These are phyloP conservation scores for Mortierella sp. DNA, from an alignment of 371 early-diverging fungal genomes.

Conservation along the genomic window DNA sequence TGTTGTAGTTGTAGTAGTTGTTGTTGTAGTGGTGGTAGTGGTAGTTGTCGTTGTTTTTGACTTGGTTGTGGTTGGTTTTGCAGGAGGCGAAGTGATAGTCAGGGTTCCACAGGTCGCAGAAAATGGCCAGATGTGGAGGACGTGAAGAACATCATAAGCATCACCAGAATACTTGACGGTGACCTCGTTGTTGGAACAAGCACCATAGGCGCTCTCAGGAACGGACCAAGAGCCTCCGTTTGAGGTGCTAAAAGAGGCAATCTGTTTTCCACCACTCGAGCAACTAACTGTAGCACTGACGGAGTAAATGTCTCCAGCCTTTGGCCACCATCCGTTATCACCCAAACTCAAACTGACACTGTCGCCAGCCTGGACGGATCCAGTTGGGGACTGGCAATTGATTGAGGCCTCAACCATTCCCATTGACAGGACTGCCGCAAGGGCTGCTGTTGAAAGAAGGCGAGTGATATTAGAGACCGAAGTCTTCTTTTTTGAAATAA, in stretches of 20 bases:
- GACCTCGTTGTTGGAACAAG: conserved; percentile 27
- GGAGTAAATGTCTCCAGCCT: conserved; percentile 22
- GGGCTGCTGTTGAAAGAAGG: conserved; percentile 9
- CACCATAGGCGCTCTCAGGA: conserved; percentile 15
- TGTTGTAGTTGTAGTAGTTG: background rate
- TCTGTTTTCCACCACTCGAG: conserved; percentile 15
- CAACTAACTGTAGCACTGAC: conserved; percentile 33
- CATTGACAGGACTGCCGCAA: conserved; percentile 17
- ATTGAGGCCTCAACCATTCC: conserved; percentile 14
- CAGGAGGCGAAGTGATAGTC: conserved; percentile 19
- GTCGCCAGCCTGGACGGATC: conserved; percentile 25
- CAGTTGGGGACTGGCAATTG: conserved; percentile 35
- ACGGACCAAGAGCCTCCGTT: conserved; percentile 38
- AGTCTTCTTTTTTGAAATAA: conserved; percentile 7
- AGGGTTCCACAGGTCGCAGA: conserved; percentile 18
- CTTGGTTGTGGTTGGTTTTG: conserved; percentile 13
- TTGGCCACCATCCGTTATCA: conserved; percentile 46
- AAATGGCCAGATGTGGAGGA: conserved; percentile 10
- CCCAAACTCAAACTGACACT: conserved; percentile 15
- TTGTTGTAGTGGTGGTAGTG: background rate
- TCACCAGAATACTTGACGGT: conserved; percentile 30
- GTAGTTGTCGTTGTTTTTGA: background rate
- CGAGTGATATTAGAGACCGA: conserved; percentile 5
- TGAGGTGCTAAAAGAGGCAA: conserved; percentile 13
- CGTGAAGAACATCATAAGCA: conserved; percentile 20